Evolutionary conservation across 352 stramenopile species (phyloP).

Genomic region (Phytopythium boreale): DNA sequence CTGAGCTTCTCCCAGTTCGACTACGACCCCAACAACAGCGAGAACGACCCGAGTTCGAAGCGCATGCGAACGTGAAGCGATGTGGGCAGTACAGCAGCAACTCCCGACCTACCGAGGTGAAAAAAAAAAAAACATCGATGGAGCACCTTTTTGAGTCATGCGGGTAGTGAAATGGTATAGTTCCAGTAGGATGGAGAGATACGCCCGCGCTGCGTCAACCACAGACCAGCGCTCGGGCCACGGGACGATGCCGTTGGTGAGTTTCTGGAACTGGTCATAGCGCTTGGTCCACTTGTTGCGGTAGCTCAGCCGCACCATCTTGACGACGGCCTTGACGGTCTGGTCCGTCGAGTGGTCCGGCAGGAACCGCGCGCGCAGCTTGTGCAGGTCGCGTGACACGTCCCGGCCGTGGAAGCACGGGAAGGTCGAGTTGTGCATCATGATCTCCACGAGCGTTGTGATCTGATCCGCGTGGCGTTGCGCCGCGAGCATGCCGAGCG

Average conservation of each 20-base stretch:
- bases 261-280: slow-evolving; percentile 94
- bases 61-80: slow-evolving; percentile 31
- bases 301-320: slow-evolving; percentile 91
- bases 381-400: slow-evolving; percentile 83
- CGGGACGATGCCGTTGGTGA: slow-evolving; percentile 85
- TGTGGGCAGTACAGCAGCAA: neutral
- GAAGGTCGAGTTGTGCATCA: slow-evolving; percentile 83
- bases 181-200: neutral
- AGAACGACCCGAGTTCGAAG: slow-evolving; percentile 25
- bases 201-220: neutral
- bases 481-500: slow-evolving; percentile 44
- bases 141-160: neutral
- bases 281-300: slow-evolving; percentile 91
- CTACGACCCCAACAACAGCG: slow-evolving; percentile 45
- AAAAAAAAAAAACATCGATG: neutral
- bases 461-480: slow-evolving; percentile 64
- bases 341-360: slow-evolving; percentile 53
- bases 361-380: slow-evolving; percentile 66
- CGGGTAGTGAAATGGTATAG: neutral
- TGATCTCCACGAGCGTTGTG: slow-evolving; percentile 71
- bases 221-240: slow-evolving; percentile 14
- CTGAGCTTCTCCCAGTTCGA: slow-evolving; percentile 86
- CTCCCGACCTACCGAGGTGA: neutral
- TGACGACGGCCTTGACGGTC: slow-evolving; percentile 71
- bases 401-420: slow-evolving; percentile 81